Conservation (phyloP, 768 basidiomycete species). For the Hygrophorus russula region DNA sequence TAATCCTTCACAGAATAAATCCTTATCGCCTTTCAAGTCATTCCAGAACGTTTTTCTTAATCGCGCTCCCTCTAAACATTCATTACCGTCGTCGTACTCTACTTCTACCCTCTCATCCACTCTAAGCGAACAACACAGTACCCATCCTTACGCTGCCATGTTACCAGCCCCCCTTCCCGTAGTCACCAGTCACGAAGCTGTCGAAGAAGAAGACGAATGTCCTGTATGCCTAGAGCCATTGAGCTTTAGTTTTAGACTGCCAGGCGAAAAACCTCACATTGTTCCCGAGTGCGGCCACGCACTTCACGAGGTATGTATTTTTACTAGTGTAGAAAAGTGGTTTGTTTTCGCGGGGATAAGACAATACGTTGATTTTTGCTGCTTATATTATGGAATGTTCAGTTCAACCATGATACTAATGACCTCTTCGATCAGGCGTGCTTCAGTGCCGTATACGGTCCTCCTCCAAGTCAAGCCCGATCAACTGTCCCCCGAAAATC, state of each 20-base stretch:
- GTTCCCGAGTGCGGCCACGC: conserved; percentile 97
- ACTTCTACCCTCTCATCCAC: conserved; percentile 24
- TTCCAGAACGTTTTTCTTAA: conserved; percentile 44
- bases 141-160: conserved; percentile 51
- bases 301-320: conserved; percentile 69
- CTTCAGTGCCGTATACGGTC: conserved; percentile 94
- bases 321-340: background rate
- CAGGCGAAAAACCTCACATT: conserved; percentile 95
- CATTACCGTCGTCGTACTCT: conserved; percentile 41
- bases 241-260: conserved; percentile 83
- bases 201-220: conserved; percentile 82
- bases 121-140: conserved; percentile 24
- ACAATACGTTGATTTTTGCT: too few species aligned
- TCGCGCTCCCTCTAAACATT: conserved; percentile 20
- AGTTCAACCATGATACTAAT: conserved; percentile 3
- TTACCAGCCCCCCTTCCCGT: conserved; percentile 59
- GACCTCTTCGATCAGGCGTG: conserved; percentile 57
- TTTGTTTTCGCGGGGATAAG: background rate
- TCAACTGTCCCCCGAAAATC: conserved; percentile 52
- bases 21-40: conserved; percentile 22
- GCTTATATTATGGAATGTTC: too few species aligned
- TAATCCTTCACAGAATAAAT: conserved; percentile 17
- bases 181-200: conserved; percentile 49
- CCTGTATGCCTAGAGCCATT: conserved; percentile 96
- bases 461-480: conserved; percentile 50